phyloP scores from a whole-genome alignment of 257 asterid genomes.

The Osmanthus fragrans region DNA sequence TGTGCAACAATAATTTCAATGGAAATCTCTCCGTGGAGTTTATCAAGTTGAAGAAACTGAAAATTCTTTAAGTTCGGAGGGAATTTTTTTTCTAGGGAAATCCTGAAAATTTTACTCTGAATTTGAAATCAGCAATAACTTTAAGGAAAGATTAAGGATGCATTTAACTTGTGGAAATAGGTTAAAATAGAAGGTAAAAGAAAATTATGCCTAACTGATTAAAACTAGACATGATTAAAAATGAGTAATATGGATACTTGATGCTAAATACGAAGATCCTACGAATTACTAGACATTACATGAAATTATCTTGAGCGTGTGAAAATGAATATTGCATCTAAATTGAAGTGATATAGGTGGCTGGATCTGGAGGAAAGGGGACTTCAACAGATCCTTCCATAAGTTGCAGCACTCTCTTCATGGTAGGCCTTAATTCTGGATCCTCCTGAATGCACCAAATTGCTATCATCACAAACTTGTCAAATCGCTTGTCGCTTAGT shows the following conservation, averaged over 20 bases:
- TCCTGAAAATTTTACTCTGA: conserved; percentile 66
- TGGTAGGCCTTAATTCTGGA: conserved; percentile 34
- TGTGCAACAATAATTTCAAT: conserved; percentile 63
- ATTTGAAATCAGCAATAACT: conserved; percentile 24
- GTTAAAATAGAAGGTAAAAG: no score
- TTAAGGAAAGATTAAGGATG: no score
- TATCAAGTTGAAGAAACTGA: conserved; percentile 44
- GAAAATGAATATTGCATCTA: no score
- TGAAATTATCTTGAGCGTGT: no score
- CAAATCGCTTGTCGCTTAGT: conserved; percentile 16
- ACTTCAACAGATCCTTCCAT: conserved; percentile 36
- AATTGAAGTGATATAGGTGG: neutral
- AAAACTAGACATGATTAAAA: no score
- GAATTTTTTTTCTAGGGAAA: conserved; percentile 64
- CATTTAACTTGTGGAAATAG: no score
- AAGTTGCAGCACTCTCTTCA: conserved; percentile 33
- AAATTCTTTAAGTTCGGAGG: conserved; percentile 58
- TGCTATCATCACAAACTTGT: conserved; percentile 32
- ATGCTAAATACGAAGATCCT: neutral
- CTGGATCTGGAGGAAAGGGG: conserved; percentile 6
- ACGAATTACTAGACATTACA: no score
- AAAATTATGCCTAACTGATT: no score
- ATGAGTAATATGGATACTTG: no score
- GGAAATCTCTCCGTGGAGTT: conserved; percentile 66
- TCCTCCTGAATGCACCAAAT: conserved; percentile 47